These are phyloP conservation scores for Colletotrichum noveboracense DNA, from an alignment of 2,329 filamentous ascomycete genomes.

Conservation along the genomic window DNA sequence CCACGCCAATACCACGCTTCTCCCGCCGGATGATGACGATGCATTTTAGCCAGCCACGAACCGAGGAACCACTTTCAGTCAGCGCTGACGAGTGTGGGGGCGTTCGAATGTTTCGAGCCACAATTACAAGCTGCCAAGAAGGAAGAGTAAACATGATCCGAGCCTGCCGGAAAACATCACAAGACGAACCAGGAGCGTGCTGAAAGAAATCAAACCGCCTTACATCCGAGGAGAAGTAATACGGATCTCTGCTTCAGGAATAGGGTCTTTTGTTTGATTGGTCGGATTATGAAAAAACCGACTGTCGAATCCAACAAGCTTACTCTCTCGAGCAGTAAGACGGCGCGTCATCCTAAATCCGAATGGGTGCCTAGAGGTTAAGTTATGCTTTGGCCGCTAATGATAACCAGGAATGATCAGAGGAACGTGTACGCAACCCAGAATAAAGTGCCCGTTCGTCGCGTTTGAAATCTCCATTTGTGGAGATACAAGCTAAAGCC, in stretches of 20 bases:
- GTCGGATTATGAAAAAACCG: neutral
- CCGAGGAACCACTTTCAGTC: neutral
- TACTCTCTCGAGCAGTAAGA: neutral
- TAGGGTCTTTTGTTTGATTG: neutral
- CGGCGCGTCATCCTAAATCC: neutral
- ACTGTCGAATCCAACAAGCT: neutral
- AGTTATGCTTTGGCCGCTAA: neutral
- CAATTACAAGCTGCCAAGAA: neutral
- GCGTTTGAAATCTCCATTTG: neutral
- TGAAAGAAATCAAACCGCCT: neutral
- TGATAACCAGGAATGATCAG: neutral
- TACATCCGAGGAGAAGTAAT: neutral
- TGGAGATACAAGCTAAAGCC: neutral
- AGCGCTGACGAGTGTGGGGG: neutral
- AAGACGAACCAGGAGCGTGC: neutral
- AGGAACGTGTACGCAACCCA: neutral
- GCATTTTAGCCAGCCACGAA: neutral
- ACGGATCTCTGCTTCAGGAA: neutral
- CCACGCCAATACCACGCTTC: neutral
- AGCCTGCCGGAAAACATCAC: neutral
- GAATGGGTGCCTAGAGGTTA: neutral
- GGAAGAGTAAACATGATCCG: neutral
- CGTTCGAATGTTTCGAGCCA: neutral
- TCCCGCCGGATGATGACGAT: neutral
- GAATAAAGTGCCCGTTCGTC: neutral